Evolutionary conservation across 306 rosid genomes (phyloP), one percentile per base, ranked within the genome.

Genomic region (Coriaria nepalensis): DNA sequence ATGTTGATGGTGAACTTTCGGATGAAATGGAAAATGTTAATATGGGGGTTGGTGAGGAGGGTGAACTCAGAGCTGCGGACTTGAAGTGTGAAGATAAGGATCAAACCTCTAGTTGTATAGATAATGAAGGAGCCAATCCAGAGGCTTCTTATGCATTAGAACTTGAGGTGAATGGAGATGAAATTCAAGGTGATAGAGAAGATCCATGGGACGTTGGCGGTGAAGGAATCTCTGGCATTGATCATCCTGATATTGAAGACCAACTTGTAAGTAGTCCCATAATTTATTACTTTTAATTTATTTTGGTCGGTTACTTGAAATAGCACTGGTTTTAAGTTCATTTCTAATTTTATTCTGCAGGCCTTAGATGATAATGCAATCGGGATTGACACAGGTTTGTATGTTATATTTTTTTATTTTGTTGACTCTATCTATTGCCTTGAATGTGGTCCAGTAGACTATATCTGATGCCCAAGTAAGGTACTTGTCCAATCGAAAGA

Each of bases 301-400:
- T 37, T 35, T 40, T 11, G 13, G 43, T 56, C 50, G 49, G 20
- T 13, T 50, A 40, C 52, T 33, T 55, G 41, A 20, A 20, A 20
- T 20, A 20, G 29, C 29, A 20, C 29, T 20, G 29, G 29, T 10
- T 41, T 66, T 80, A 56, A 69, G 55, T 60, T 57, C 61, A 11
- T 34, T 40, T 50, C 41, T 73, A 62, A 45, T 62, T 61, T 47
- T 49, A n/a, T 73, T 53, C 43, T 70, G 92, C 92, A 90, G 98
- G 92, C 54, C 50, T 76, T 46, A 32, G 73, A 79, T 45, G 73
- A 75, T 59, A 56, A 56, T 37, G 29, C 59, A 14, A 41, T 60
- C 55, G 82, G 62, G 13, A 63, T 67, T 60, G 94, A 81, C 67
- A 90, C 94, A 81, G 98, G 98, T 90, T 71, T 57, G 57, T 53